These are phyloP conservation scores for Cladophialophora immunda DNA, from an alignment of 2,329 filamentous ascomycete species.

Conservation along the genomic window DNA sequence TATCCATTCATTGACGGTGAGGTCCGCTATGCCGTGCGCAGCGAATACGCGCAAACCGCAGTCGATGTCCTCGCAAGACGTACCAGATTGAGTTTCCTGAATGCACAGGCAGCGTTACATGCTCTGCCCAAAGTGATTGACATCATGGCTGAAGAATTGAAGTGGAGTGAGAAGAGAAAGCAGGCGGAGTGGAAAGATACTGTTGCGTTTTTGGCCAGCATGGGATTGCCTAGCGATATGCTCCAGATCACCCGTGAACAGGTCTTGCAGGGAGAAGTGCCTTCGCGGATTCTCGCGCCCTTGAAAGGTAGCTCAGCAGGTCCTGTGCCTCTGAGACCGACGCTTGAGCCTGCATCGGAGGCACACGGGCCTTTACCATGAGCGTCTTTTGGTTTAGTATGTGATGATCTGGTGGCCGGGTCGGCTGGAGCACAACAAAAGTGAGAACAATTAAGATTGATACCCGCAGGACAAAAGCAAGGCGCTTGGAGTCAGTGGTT, in stretches of 20 bases:
- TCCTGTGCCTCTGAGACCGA: slow-evolving; percentile 23
- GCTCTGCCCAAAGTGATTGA: slow-evolving; percentile 86
- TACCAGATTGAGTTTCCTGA: slow-evolving; percentile 86
- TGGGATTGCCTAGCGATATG: slow-evolving; percentile 68
- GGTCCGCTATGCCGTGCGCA: slow-evolving; percentile 83
- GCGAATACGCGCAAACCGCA: slow-evolving; percentile 91
- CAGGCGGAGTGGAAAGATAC: slow-evolving; percentile 81
- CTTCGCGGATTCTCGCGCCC: slow-evolving; percentile 23
- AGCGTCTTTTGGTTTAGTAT: neutral
- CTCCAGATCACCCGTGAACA: slow-evolving; percentile 64
- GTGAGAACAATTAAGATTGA: neutral
- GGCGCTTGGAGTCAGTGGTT: slow-evolving; percentile 12
- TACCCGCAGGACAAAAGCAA: neutral
- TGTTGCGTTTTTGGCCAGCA: slow-evolving; percentile 65
- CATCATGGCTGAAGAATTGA: slow-evolving; percentile 83
- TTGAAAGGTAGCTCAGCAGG: slow-evolving; percentile 19
- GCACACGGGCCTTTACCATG: slow-evolving; percentile 27
- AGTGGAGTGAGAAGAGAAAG: slow-evolving; percentile 77
- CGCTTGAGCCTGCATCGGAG: slow-evolving; percentile 22
- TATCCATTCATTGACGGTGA: slow-evolving; percentile 95
- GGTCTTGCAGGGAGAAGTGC: slow-evolving; percentile 48
- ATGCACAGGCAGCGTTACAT: slow-evolving; percentile 88
- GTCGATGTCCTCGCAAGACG: slow-evolving; percentile 86
- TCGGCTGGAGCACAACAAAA: neutral
- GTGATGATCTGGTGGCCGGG: neutral